A percentile compares a stretch with the other conserved stretches of the same genome.
Conservation (phyloP, 345 rosid genomes). For the Iberis pinnata region DNA sequence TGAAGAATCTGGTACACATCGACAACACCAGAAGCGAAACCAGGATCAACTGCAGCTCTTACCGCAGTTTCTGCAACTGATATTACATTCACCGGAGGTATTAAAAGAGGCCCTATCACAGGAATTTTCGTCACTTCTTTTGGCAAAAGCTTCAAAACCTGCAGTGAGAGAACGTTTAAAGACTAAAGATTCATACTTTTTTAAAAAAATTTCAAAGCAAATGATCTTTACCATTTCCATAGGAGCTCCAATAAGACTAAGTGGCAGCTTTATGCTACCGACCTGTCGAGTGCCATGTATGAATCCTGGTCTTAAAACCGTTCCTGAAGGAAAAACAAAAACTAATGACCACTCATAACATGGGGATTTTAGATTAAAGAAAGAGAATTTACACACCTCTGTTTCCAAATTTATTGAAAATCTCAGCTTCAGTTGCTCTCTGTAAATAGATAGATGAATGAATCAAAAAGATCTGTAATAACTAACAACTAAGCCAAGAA, state of each 20-base stretch:
- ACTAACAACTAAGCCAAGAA: neutral
- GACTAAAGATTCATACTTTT: neutral
- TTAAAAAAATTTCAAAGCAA: neutral
- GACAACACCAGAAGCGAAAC: constrained; percentile 42
- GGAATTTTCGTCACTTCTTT: constrained; percentile 43
- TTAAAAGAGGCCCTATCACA: constrained; percentile 47
- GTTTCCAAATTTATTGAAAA: constrained; percentile 34
- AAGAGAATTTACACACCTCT: constrained; percentile 35
- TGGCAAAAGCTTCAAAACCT: constrained; percentile 44
- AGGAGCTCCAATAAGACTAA: constrained; percentile 55
- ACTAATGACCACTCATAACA: neutral
- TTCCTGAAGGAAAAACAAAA: constrained; percentile 29
- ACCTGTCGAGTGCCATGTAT: constrained; percentile 51
- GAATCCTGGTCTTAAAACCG: constrained; percentile 58
- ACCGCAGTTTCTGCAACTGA: constrained; percentile 55
- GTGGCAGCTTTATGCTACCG: constrained; percentile 44
- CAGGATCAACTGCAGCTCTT: constrained; percentile 44
- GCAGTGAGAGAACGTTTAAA: constrained; percentile 9
- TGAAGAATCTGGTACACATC: constrained; percentile 47
- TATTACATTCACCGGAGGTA: constrained; percentile 50
- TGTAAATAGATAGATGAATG: constrained; percentile 18
- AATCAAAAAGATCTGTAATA: neutral
- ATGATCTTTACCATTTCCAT: constrained; percentile 42
- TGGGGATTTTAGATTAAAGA: neutral
- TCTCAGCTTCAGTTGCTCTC: constrained; percentile 56